These are phyloP conservation scores for Ceratorhiza oryzae-sativae DNA, from an alignment of 1,284 basidiomycete genomes.

Conservation along the genomic window DNA sequence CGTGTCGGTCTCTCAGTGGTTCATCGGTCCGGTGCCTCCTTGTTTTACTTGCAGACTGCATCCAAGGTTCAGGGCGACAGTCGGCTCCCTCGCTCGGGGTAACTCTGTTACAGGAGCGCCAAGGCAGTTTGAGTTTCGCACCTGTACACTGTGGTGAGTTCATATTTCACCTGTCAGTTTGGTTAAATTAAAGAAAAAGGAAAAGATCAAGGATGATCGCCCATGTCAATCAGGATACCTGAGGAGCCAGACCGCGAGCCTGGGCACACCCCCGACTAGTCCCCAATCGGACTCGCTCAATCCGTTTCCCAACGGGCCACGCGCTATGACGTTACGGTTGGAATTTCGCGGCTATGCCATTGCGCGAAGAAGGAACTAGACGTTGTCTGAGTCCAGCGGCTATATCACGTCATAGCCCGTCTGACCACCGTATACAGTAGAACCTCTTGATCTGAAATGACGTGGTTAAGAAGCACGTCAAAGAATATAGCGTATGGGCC, in stretches of 20 bases:
- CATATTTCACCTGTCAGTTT: background rate
- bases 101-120: too few species aligned
- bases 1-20: conserved; percentile 8
- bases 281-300: background rate
- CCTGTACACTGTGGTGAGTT: background rate
- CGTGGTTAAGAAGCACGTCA: too few species aligned
- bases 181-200: background rate
- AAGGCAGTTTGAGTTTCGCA: background rate
- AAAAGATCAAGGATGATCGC: too few species aligned
- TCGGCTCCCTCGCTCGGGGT: too few species aligned
- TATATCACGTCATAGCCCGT: conserved; percentile 1
- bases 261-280: background rate
- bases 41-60: background rate
- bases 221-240: background rate
- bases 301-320: background rate
- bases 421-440: background rate
- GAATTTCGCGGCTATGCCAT: background rate
- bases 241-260: background rate
- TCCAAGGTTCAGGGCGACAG: background rate
- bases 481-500: too few species aligned
- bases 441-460: too few species aligned
- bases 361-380: background rate
- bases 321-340: background rate
- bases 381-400: background rate
- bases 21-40: background rate